phyloP scores from a whole-genome alignment of 2,329 filamentous ascomycete species.

The Aspergillus fumigatiaffinis region DNA sequence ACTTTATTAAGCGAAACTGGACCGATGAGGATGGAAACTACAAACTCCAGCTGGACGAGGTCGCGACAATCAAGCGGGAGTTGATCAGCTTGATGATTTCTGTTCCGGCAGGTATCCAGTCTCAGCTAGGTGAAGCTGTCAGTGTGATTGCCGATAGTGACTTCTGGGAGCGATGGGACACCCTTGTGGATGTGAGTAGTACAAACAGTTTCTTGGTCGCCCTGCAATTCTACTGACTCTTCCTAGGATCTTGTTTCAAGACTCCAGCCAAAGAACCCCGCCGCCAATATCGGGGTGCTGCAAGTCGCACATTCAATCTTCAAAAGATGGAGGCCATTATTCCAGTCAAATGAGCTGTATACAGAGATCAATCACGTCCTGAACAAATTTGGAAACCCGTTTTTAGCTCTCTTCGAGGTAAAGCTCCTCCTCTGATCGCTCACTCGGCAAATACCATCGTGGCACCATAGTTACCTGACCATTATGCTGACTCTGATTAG shows the following conservation, averaged over 20 bases:
- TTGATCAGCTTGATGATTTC: conserved; percentile 96
- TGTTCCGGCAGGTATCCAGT: conserved; percentile 80
- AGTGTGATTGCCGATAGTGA: conserved; percentile 97
- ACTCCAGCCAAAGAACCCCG: conserved; percentile 74
- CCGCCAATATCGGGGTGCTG: conserved; percentile 87
- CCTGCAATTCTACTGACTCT: conserved; percentile 2
- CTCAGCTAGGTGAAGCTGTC: conserved; percentile 92
- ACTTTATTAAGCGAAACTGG: conserved; percentile 93
- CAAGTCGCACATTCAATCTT: conserved; percentile 99
- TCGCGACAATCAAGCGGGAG: conserved; percentile 86
- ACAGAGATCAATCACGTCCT: conserved; percentile 96
- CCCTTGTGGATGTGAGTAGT: conserved; percentile 70
- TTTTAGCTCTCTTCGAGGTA: conserved; percentile 74
- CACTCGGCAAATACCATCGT: neutral
- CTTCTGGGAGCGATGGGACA: conserved; percentile 95
- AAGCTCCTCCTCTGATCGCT: conserved; percentile 18
- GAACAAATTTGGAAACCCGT: conserved; percentile 75
- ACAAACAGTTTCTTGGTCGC: neutral
- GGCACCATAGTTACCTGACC: neutral
- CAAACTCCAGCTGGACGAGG: conserved; percentile 78
- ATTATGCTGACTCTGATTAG: conserved; percentile 27
- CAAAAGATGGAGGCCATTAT: conserved; percentile 89
- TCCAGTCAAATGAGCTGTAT: conserved; percentile 87
- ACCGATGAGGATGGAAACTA: conserved; percentile 94
- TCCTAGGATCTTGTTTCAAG: conserved; percentile 77